A percentile compares a stretch with the other conserved stretches of the same genome.
Conservation (phyloP, 1,284 basidiomycete species). For the Fomes fomentarius region DNA sequence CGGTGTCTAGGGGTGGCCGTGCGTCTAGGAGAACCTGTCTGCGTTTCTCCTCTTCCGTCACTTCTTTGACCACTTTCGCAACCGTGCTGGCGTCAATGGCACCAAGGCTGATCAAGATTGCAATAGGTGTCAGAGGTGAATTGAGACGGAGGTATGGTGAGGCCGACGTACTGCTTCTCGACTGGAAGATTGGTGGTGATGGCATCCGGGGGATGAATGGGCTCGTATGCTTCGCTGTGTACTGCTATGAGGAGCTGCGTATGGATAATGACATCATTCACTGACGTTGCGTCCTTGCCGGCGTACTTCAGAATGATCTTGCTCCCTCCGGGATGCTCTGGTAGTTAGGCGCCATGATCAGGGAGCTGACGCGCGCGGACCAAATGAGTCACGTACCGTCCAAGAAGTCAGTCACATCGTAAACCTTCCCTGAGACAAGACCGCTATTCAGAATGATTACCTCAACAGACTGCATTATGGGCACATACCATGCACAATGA, state of each 20-base stretch:
- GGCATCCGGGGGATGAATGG: slow-evolving; percentile 66
- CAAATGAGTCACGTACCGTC: slow-evolving; percentile 41
- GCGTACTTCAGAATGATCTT: slow-evolving; percentile 74
- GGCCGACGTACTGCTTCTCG: slow-evolving; percentile 48
- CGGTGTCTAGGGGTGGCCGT: slow-evolving; percentile 58
- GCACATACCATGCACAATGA: slow-evolving; percentile 67
- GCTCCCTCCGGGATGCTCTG: slow-evolving; percentile 59
- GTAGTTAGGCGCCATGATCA: background rate
- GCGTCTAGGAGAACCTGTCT: slow-evolving; percentile 42
- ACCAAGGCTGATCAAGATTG: slow-evolving; percentile 46
- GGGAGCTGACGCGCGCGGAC: background rate
- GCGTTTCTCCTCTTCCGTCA: slow-evolving; percentile 47
- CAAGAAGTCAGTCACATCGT: slow-evolving; percentile 74
- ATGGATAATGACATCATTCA: background rate
- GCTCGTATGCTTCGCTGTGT: slow-evolving; percentile 61
- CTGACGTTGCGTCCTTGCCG: slow-evolving; percentile 74
- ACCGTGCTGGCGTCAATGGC: slow-evolving; percentile 51
- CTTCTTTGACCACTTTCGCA: slow-evolving; percentile 45
- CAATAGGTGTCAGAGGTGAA: too few relatives aligned
- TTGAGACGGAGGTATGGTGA: too few relatives aligned
- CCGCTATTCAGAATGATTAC: background rate
- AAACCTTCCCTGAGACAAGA: slow-evolving; percentile 54
- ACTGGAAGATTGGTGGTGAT: slow-evolving; percentile 62
- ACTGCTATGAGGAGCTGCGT: too few relatives aligned
- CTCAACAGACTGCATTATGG: background rate